A percentile compares a stretch with the other conserved stretches of the same genome.
phyloP scores from a whole-genome alignment of 2,329 filamentous ascomycete genomes.

The Colletotrichum musae region DNA sequence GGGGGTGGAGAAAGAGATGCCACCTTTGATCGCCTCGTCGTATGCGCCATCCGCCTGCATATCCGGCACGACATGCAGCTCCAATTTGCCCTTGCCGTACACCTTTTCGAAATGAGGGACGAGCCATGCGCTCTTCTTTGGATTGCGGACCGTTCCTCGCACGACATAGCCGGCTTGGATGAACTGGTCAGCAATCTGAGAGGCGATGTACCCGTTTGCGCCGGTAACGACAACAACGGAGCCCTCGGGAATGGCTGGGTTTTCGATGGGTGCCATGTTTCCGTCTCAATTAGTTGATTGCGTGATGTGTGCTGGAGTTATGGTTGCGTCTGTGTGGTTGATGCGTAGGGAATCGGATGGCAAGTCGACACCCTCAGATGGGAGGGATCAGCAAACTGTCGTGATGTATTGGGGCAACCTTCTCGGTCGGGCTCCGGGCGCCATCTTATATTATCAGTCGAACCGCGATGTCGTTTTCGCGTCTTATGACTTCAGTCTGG shows the following conservation, averaged over 20 bases:
- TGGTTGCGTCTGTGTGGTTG: slow-evolving; percentile 16
- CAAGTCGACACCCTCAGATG: slow-evolving; percentile 17
- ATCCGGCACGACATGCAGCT: slow-evolving; percentile 52
- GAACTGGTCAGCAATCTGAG: slow-evolving; percentile 56
- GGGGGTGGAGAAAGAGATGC: slow-evolving; percentile 1
- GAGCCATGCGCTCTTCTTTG: slow-evolving; percentile 51
- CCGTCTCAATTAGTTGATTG: no score
- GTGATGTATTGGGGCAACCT: no score
- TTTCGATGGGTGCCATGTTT: slow-evolving; percentile 15
- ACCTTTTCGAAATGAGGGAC: slow-evolving; percentile 48
- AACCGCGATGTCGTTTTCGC: neutral
- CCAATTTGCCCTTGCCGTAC: slow-evolving; percentile 52
- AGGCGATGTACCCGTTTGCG: slow-evolving; percentile 57
- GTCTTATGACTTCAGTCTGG: neutral
- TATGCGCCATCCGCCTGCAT: slow-evolving; percentile 48
- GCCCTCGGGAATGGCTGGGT: slow-evolving; percentile 45
- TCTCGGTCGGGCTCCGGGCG: neutral
- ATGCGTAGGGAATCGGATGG: slow-evolving; percentile 16
- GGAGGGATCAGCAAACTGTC: neutral
- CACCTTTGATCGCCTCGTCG: slow-evolving; percentile 48
- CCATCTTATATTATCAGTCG: neutral
- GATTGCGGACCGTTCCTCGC: slow-evolving; percentile 59
- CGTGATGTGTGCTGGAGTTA: neutral
- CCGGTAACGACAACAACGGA: slow-evolving; percentile 58
- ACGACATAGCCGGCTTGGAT: slow-evolving; percentile 58